Conservation (phyloP, 345 rosid genomes). For the Geranium brycei region DNA sequence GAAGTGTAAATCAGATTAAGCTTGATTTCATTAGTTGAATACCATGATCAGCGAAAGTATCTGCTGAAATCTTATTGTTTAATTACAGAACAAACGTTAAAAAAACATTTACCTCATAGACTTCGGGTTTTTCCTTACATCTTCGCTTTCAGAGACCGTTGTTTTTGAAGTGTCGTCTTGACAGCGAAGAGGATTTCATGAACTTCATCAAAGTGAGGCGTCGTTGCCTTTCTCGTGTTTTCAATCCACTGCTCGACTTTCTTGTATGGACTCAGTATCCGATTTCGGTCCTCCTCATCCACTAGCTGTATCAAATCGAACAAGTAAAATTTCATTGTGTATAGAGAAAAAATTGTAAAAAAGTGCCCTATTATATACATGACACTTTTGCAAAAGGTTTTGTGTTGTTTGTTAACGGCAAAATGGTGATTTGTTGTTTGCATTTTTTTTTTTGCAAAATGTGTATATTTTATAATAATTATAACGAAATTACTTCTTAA, state of each 20-base stretch:
- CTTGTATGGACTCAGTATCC: constrained; percentile 45
- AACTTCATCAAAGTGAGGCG: constrained; percentile 68
- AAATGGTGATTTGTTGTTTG: no score
- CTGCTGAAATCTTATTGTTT: background rate
- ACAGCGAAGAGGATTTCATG: constrained; percentile 36
- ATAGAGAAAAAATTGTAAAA: no score
- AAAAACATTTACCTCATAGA: background rate
- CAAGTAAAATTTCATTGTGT: background rate
- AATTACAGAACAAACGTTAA: background rate
- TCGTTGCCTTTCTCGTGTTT: constrained; percentile 46
- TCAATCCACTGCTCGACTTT: constrained; percentile 72
- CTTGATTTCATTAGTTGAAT: no score
- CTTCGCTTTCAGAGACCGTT: constrained; percentile 1
- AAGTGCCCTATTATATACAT: no score
- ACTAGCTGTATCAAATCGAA: constrained; percentile 29
- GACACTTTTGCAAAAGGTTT: no score
- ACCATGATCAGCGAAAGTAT: no score
- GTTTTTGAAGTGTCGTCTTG: constrained; percentile 29
- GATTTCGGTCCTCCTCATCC: constrained; percentile 45
- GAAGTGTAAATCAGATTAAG: no score
- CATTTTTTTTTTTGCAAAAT: no score
- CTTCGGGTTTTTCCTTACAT: no score
- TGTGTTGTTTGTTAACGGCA: no score
- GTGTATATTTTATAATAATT: no score
- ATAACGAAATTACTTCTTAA: no score